Percentiles rank a stretch among this genome's conserved stretches.
Conservation (phyloP, 208 protist species). For the Trypanosoma brucei region DNA sequence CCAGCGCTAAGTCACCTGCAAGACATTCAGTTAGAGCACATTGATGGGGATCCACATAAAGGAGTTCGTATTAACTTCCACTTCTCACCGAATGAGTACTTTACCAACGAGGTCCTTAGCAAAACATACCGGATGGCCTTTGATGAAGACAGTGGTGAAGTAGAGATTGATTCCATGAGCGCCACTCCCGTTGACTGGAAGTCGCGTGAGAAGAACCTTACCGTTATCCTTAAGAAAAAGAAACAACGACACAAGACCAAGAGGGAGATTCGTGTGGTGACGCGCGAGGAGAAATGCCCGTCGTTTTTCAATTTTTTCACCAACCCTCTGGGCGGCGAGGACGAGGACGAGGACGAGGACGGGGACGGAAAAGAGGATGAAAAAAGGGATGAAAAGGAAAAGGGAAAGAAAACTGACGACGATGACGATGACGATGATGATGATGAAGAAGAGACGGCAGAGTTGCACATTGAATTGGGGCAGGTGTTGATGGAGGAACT, state of each 20-base stretch:
- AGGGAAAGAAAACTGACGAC: conserved; percentile 19
- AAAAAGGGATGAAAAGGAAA: too few species aligned
- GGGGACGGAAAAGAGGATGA: conserved; percentile 12
- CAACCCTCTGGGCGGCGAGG: conserved; percentile 38
- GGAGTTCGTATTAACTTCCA: conserved; percentile 83
- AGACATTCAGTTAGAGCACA: conserved; percentile 48
- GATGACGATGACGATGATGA: conserved; percentile 53
- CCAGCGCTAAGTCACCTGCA: conserved; percentile 43
- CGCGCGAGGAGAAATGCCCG: conserved; percentile 72
- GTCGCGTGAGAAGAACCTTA: conserved; percentile 70
- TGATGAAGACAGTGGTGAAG: conserved; percentile 71
- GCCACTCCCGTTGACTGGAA: conserved; percentile 84
- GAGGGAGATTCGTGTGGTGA: conserved; percentile 75
- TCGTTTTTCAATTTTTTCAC: conserved; percentile 94
- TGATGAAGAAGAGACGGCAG: conserved; percentile 40
- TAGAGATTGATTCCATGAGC: conserved; percentile 56
- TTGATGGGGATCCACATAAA: conserved; percentile 46
- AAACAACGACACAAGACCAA: conserved; percentile 89
- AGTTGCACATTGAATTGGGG: conserved; percentile 78
- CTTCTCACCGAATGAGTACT: conserved; percentile 89
- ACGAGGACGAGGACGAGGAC: conserved; percentile 18
- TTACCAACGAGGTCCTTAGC: conserved; percentile 82
- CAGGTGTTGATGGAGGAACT: conserved; percentile 68
- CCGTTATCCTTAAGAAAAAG: conserved; percentile 79
- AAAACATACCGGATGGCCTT: conserved; percentile 88